Base-by-base conservation (phyloP, 805 yeast species). In the Metschnikowia borealis region DNA sequence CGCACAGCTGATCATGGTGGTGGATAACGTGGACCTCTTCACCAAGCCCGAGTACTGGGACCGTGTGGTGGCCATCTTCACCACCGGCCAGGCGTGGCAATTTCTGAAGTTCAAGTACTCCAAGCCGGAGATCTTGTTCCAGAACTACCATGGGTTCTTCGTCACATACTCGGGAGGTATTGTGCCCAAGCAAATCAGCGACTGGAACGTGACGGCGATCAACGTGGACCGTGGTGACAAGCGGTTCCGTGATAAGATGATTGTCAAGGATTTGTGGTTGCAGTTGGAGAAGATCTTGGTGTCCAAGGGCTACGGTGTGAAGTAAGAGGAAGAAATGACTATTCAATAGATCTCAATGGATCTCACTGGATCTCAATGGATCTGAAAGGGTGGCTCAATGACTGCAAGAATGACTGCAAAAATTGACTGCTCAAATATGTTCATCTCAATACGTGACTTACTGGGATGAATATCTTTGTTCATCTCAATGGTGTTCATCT, bases 21-120 rank as follows among this genome's bases (percentile, higher is more conserved):
- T 91, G 32, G 95, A 89, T 64, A 87, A 88, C 50, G 89, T 90
- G 5, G 96, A 90, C 48, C 80, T 84, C 69, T 73, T 74, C 58
- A 84, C 87, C 21, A 92, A 91, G 65, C 96, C 96, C 3, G 98
- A 94, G 66, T 89, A 94, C 69, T 94, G 99, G 99, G 96, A 89
- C 63, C 80, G 99, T 52, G 97, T 94, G 1, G 88, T 92, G 44
- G 97, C 96, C 0, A 87, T 94, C 36, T 85, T 94, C 71, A 92
- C 97, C 15, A 92, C 97, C 10, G 99, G 99, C 11, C 99, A 94
- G 71, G 77, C 84, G 48, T 94, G 99, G 99, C 99, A 94, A 70
- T 89, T 94, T 70, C 82, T 87, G 62, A 81, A 83, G 60, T 94
- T 92, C 69, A 87, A 85, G 64, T 86, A 90, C 82, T 77, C 82